A percentile compares a stretch with the other conserved stretches of the same genome.
phyloP scores from a whole-genome alignment of 2,329 filamentous ascomycete species.

The Beauveria brongniartii region DNA sequence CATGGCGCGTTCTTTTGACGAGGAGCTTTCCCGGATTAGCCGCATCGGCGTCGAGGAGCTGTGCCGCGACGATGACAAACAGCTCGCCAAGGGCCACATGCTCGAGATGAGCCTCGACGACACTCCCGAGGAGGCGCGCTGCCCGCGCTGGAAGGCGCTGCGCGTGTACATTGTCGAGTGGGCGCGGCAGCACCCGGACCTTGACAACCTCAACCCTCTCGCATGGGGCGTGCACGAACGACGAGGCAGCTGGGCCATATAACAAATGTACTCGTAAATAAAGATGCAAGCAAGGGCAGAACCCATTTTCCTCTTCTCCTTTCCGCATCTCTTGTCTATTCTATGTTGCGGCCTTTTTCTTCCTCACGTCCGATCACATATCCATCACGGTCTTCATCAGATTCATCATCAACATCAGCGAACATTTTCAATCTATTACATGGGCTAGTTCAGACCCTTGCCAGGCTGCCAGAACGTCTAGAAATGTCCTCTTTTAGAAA shows the following conservation, averaged over 20 bases:
- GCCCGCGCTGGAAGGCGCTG: conserved; percentile 73
- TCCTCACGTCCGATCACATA: background rate
- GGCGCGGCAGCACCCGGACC: conserved; percentile 76
- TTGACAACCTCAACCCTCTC: conserved; percentile 51
- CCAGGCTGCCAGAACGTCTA: background rate
- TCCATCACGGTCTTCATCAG: background rate
- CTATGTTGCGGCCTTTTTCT: background rate
- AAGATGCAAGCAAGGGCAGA: background rate
- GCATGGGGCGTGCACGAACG: conserved; percentile 62
- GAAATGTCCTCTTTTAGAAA: background rate
- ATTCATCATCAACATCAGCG: conserved; percentile 1
- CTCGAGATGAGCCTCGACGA: conserved; percentile 41
- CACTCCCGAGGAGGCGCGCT: conserved; percentile 42
- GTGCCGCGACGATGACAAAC: conserved; percentile 57
- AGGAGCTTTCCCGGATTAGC: conserved; percentile 76
- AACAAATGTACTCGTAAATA: conserved; percentile 5
- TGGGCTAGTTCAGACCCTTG: background rate
- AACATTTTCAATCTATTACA: background rate
- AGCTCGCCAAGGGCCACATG: conserved; percentile 65
- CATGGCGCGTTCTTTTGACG: conserved; percentile 73
- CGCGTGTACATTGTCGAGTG: conserved; percentile 80
- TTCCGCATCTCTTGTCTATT: background rate
- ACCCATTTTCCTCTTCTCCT: background rate
- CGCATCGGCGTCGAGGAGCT: conserved; percentile 61
- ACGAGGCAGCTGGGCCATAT: conserved; percentile 67